phyloP scores from a whole-genome alignment of 1,284 basidiomycete genomes.

The Pseudozyma hubeiensis region DNA sequence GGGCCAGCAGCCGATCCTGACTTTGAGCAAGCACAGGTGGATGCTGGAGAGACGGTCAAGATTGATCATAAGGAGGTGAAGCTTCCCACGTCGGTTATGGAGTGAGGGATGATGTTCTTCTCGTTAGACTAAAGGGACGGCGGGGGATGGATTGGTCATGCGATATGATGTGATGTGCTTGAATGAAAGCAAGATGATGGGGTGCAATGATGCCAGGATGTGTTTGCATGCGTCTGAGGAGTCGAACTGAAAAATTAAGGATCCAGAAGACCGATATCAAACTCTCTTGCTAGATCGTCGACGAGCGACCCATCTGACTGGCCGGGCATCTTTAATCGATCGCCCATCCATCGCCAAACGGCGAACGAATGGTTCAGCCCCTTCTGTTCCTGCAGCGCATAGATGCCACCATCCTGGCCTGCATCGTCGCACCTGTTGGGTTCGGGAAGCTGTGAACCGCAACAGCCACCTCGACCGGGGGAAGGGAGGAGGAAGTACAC shows the following conservation, averaged over 20 bases:
- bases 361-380: constrained; percentile 70
- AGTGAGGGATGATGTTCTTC: background rate
- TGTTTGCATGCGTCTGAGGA: background rate
- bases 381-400: constrained; percentile 69
- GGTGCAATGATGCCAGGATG: too few species aligned
- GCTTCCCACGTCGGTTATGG: constrained; percentile 7
- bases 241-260: constrained; percentile 11
- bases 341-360: constrained; percentile 68
- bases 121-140: too few species aligned
- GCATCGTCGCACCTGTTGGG: constrained; percentile 31
- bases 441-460: constrained; percentile 39
- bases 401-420: constrained; percentile 60
- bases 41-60: constrained; percentile 20
- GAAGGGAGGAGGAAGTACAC: constrained; percentile 60
- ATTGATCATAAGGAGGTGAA: constrained; percentile 29
- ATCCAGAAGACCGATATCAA: constrained; percentile 40
- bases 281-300: constrained; percentile 11
- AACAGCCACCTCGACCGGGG: constrained; percentile 60
- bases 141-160: too few species aligned
- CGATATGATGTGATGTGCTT: too few species aligned
- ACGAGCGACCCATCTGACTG: constrained; percentile 1
- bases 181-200: too few species aligned
- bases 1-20: constrained; percentile 28
- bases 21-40: constrained; percentile 23
- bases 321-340: background rate